Evolutionary conservation across 2,329 filamentous ascomycete genomes (phyloP).

Genomic region (Phaeosphaeriaceae sp.): DNA sequence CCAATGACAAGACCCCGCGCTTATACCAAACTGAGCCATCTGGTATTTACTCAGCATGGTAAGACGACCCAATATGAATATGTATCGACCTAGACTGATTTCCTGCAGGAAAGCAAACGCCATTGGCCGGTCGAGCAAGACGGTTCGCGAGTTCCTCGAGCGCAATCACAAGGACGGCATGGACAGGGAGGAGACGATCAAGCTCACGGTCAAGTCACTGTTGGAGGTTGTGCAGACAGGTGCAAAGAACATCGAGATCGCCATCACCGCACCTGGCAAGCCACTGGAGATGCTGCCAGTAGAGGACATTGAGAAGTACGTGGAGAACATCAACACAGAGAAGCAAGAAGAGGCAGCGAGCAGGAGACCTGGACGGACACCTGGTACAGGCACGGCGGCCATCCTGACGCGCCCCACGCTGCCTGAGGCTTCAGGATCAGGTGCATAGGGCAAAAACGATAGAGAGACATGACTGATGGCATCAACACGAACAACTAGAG

Average conservation of each 20-base stretch:
- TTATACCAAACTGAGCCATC: constrained; percentile 99
- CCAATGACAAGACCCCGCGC: constrained; percentile 83
- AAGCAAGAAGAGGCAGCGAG: constrained; percentile 98
- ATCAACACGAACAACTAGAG: constrained; percentile 28
- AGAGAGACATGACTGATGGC: constrained; percentile 27
- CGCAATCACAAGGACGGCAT: constrained; percentile 98
- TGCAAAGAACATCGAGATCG: constrained; percentile 99
- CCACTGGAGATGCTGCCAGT: constrained; percentile 90
- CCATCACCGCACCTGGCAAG: constrained; percentile 94
- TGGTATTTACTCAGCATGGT: constrained; percentile 99
- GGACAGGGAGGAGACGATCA: constrained; percentile 94
- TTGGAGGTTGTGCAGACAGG: constrained; percentile 98
- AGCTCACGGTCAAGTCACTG: constrained; percentile 96
- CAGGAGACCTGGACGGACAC: constrained; percentile 73
- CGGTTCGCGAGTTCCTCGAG: constrained; percentile 96
- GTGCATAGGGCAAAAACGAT: constrained; percentile 21
- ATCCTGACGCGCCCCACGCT: constrained; percentile 71
- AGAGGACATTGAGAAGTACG: constrained; percentile 95
- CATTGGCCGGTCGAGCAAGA: constrained; percentile 98
- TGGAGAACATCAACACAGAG: constrained; percentile 99
- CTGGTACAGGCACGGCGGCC: constrained; percentile 72
- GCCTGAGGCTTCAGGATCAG: constrained; percentile 46
- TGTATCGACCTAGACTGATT: constrained; percentile 14
- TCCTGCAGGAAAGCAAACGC: constrained; percentile 92
- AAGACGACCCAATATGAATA: constrained; percentile 44